phyloP scores from a whole-genome alignment of 169 alveolate genomes.

The Plasmodium yoelii region DNA sequence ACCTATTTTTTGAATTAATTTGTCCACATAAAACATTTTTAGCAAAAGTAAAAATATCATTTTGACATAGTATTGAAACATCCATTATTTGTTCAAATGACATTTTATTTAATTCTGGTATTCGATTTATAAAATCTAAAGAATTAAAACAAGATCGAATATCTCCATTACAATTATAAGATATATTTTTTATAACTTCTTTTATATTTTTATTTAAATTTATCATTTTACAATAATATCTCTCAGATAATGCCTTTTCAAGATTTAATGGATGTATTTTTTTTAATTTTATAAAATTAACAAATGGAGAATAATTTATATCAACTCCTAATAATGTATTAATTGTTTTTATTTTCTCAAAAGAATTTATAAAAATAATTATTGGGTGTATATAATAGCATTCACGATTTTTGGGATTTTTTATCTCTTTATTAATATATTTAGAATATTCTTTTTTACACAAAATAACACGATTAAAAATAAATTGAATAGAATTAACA shows the following conservation, averaged over 20 bases:
- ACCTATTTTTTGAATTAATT: slow-evolving; percentile 4
- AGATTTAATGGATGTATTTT: slow-evolving; percentile 58
- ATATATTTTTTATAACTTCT: slow-evolving; percentile 28
- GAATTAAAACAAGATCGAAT: slow-evolving; percentile 73
- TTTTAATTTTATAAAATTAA: slow-evolving; percentile 61
- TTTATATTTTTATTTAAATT: slow-evolving; percentile 43
- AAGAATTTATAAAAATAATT: slow-evolving; percentile 62
- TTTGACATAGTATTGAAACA: slow-evolving; percentile 36
- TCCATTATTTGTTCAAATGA: slow-evolving; percentile 34
- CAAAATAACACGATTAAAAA: slow-evolving; percentile 44
- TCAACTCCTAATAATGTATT: slow-evolving; percentile 72
- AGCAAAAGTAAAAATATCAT: slow-evolving; percentile 66
- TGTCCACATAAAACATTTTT: slow-evolving; percentile 52
- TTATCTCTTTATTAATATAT: background rate
- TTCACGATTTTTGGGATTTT: slow-evolving; percentile 1
- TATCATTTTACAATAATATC: slow-evolving; percentile 63
- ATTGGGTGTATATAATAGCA: slow-evolving; percentile 69
- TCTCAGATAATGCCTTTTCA: slow-evolving; percentile 43
- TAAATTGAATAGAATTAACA: slow-evolving; percentile 35
- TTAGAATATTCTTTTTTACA: slow-evolving; percentile 48
- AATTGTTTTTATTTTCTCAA: slow-evolving; percentile 59
- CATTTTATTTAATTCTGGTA: slow-evolving; percentile 42
- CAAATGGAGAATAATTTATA: slow-evolving; percentile 69
- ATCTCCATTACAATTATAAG: slow-evolving; percentile 75
- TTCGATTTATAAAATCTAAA: slow-evolving; percentile 63